phyloP scores from a whole-genome alignment of 1,284 basidiomycete species.

The Neolentinus lepideus region DNA sequence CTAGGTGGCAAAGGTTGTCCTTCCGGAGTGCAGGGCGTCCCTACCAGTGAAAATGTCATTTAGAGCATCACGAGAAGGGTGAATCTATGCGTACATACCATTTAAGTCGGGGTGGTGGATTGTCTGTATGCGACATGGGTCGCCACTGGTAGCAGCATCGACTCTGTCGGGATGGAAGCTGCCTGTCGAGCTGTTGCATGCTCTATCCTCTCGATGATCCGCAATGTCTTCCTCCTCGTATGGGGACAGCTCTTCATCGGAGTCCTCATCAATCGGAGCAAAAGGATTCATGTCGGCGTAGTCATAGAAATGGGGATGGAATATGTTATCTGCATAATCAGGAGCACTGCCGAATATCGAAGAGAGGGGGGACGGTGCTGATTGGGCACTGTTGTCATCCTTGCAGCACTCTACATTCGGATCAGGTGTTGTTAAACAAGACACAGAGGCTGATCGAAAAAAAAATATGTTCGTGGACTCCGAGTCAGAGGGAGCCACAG shows the following conservation, averaged over 20 bases:
- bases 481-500: too few relatives aligned
- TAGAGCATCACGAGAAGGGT: background rate
- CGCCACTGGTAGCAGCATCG: background rate
- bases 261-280: background rate
- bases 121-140: background rate
- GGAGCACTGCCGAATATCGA: background rate
- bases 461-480: too few relatives aligned
- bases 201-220: background rate
- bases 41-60: background rate
- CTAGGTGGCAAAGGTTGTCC: background rate
- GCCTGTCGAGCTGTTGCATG: background rate
- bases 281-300: background rate
- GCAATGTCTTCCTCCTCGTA: background rate
- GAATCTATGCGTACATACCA: background rate
- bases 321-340: constrained; percentile 8
- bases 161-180: background rate
- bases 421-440: background rate
- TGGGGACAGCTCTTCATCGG: background rate
- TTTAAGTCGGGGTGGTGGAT: background rate
- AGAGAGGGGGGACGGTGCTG: background rate
- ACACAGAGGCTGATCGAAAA: too few relatives aligned
- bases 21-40: background rate
- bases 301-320: background rate
- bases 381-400: background rate
- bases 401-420: background rate